phyloP scores from a whole-genome alignment of 805 yeast genomes.

The Wickerhamiella azymoides region DNA sequence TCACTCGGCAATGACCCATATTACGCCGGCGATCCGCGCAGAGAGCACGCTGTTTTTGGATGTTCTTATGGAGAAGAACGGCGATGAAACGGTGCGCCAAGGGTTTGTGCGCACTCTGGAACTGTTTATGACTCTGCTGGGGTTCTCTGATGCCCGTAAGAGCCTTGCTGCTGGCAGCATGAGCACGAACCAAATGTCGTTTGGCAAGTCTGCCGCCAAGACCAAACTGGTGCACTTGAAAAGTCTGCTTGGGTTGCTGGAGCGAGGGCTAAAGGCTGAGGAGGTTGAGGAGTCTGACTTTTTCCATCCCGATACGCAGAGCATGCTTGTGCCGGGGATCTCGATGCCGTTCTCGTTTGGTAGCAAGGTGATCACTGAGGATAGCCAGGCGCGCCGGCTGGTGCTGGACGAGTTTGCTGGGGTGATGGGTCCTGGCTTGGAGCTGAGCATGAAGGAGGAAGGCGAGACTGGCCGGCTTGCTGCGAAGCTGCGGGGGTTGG shows the following conservation, averaged over 20 bases:
- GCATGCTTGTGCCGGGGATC: slow-evolving; percentile 40
- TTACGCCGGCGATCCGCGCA: slow-evolving; percentile 57
- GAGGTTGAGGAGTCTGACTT: slow-evolving; percentile 13
- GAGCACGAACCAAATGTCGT: slow-evolving; percentile 14
- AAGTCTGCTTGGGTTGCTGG: slow-evolving; percentile 14
- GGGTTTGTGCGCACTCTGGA: slow-evolving; percentile 29
- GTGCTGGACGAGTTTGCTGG: slow-evolving; percentile 38
- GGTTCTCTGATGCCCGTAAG: slow-evolving; percentile 26
- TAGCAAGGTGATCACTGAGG: slow-evolving; percentile 37
- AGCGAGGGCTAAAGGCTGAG: slow-evolving; percentile 10
- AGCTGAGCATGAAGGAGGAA: slow-evolving; percentile 46
- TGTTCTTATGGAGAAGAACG: slow-evolving; percentile 49
- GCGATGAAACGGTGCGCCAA: slow-evolving; percentile 11
- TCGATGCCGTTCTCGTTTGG: slow-evolving; percentile 47
- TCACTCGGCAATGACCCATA: slow-evolving; percentile 89
- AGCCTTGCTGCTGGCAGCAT: slow-evolving; percentile 7
- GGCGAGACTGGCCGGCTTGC: slow-evolving; percentile 53
- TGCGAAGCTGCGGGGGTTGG: background rate
- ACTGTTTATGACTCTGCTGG: slow-evolving; percentile 53
- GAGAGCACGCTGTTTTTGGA: slow-evolving; percentile 59
- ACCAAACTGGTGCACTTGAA: slow-evolving; percentile 18
- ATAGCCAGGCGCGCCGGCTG: slow-evolving; percentile 39
- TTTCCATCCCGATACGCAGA: slow-evolving; percentile 35
- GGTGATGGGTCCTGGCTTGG: slow-evolving; percentile 38
- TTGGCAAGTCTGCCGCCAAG: slow-evolving; percentile 17